Evolutionary conservation across 306 rosid species (phyloP).

Genomic region (Calophaca sinica): DNA sequence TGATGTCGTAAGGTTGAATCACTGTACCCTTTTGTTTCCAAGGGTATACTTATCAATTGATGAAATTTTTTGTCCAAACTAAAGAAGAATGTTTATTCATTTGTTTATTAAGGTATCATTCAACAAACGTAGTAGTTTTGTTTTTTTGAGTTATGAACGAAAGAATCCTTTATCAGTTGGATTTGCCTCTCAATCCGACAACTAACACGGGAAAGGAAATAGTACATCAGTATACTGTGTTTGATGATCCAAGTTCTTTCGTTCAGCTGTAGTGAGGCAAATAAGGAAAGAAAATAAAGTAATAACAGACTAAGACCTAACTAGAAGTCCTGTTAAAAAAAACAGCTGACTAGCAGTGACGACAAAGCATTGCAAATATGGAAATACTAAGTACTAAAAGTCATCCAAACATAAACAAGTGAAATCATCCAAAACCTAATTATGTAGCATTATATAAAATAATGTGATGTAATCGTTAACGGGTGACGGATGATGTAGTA

Average conservation of each 20-base stretch:
- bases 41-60: not conserved
- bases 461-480: not conserved
- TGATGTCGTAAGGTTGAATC: not conserved
- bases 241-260: not conserved
- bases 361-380: not conserved
- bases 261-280: not conserved
- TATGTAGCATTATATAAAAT: not conserved
- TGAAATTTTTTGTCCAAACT: slow-evolving; percentile 2
- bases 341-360: not conserved
- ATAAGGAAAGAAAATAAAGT: not conserved
- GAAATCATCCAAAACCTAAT: not conserved
- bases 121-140: too few relatives aligned
- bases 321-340: too few relatives aligned
- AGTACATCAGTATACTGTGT: too few relatives aligned
- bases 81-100: not conserved
- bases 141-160: not conserved
- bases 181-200: not conserved
- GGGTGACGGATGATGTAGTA: slow-evolving; percentile 30
- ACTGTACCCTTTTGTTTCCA: not conserved
- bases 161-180: not conserved
- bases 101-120: not conserved
- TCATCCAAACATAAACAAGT: not conserved
- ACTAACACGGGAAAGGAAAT: too few relatives aligned
- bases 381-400: not conserved
- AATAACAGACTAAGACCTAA: too few relatives aligned